Percentiles rank a stretch among this genome's conserved stretches.
phyloP scores from a whole-genome alignment of 257 asterid species.

The Oldenlandia corymbosa region DNA sequence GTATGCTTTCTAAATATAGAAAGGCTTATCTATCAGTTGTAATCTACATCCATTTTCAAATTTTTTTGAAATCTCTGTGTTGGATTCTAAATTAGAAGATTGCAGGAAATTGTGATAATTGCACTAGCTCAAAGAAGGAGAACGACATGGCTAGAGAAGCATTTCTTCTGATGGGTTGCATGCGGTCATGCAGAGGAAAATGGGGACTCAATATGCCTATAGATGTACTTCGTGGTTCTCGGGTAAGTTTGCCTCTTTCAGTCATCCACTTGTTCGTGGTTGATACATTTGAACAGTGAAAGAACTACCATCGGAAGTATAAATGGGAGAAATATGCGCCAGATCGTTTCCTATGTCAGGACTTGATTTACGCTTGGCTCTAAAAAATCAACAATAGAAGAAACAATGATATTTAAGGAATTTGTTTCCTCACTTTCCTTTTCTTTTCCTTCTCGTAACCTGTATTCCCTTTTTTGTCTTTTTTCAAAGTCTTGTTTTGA shows the following conservation, averaged over 20 bases:
- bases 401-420: no score
- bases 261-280: conserved; percentile 5
- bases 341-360: background rate
- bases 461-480: background rate
- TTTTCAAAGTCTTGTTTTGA: background rate
- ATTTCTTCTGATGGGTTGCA: conserved; percentile 82
- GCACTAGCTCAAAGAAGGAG: conserved; percentile 67
- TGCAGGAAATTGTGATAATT: conserved; percentile 89
- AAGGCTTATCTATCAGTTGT: conserved; percentile 5
- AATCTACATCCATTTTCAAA: background rate
- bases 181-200: conserved; percentile 70
- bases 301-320: background rate
- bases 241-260: conserved; percentile 47
- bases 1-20: background rate
- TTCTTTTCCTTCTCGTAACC: no score
- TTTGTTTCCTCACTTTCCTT: no score
- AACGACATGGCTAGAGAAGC: conserved; percentile 83
- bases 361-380: no score
- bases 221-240: conserved; percentile 94
- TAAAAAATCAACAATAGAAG: no score
- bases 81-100: background rate
- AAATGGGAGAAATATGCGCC: background rate
- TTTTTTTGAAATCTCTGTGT: background rate
- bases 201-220: conserved; percentile 93
- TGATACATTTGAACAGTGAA: background rate